phyloP scores from a whole-genome alignment of 2,329 filamentous ascomycete species.

The Phoma sp. region DNA sequence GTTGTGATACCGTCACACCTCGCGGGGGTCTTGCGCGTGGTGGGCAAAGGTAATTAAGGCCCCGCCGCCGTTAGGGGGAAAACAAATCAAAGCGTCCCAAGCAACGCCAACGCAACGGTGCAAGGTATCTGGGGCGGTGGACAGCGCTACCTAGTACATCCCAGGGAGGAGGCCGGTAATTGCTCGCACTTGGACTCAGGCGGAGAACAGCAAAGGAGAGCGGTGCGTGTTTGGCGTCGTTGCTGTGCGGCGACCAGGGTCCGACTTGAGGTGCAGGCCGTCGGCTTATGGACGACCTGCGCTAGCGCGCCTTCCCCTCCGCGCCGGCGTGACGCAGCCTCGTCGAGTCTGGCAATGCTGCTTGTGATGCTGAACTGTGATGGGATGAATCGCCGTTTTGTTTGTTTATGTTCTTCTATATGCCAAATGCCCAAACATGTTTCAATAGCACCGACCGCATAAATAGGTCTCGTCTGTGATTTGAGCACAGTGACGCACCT shows the following conservation, averaged over 20 bases:
- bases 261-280: conserved; percentile 23
- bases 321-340: conserved; percentile 23
- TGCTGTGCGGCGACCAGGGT: conserved; percentile 19
- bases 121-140: conserved; percentile 2
- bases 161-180: conserved; percentile 1
- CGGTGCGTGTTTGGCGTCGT: conserved; percentile 15
- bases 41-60: conserved; percentile 35
- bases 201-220: conserved; percentile 7
- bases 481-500: neutral
- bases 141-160: conserved; percentile 7
- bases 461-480: no score
- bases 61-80: conserved; percentile 42
- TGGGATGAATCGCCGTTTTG: neutral
- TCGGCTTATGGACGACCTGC: conserved; percentile 24
- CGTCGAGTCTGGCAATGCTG: conserved; percentile 1
- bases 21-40: conserved; percentile 38
- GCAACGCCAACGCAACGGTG: conserved; percentile 10
- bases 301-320: conserved; percentile 27
- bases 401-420: no score
- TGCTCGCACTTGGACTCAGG: neutral
- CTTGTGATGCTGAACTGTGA: conserved; percentile 3
- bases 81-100: conserved; percentile 27
- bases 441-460: no score
- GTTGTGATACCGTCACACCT: conserved; percentile 43
- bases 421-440: neutral